phyloP scores from a whole-genome alignment of 2,329 filamentous ascomycete species.

The Epichloe sibirici region DNA sequence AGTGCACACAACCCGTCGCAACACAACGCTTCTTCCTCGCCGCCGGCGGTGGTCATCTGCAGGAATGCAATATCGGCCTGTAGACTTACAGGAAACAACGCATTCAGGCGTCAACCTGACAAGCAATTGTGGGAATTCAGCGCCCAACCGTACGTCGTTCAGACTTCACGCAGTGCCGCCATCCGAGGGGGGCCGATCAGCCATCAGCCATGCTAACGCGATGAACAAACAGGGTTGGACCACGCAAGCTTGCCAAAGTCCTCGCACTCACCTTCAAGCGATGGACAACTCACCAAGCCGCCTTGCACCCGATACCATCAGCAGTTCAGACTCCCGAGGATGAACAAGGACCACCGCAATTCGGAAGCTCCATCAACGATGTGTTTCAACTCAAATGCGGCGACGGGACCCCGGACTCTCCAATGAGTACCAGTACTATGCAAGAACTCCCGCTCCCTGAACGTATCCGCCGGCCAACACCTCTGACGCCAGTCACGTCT shows the following conservation, averaged over 20 bases:
- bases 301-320: background rate
- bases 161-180: slow-evolving; percentile 5
- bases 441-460: slow-evolving; percentile 1
- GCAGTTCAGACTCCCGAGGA: slow-evolving; percentile 1
- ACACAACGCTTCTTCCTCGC: slow-evolving; percentile 4
- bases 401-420: background rate
- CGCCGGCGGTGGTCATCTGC: slow-evolving; percentile 5
- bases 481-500: background rate
- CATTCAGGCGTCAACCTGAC: slow-evolving; percentile 2
- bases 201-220: background rate
- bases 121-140: slow-evolving; percentile 23
- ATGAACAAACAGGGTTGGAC: slow-evolving; percentile 18
- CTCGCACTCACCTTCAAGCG: slow-evolving; percentile 5
- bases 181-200: background rate
- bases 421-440: background rate
- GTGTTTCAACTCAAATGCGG: background rate
- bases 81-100: background rate
- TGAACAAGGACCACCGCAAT: background rate
- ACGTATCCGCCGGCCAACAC: slow-evolving; percentile 1
- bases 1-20: slow-evolving; percentile 10
- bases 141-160: slow-evolving; percentile 20
- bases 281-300: slow-evolving; percentile 3
- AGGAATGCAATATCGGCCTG: slow-evolving; percentile 3
- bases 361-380: background rate
- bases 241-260: slow-evolving; percentile 21